Evolutionary conservation across 345 rosid species (phyloP).

Genomic region (Boechera divaricarpa): DNA sequence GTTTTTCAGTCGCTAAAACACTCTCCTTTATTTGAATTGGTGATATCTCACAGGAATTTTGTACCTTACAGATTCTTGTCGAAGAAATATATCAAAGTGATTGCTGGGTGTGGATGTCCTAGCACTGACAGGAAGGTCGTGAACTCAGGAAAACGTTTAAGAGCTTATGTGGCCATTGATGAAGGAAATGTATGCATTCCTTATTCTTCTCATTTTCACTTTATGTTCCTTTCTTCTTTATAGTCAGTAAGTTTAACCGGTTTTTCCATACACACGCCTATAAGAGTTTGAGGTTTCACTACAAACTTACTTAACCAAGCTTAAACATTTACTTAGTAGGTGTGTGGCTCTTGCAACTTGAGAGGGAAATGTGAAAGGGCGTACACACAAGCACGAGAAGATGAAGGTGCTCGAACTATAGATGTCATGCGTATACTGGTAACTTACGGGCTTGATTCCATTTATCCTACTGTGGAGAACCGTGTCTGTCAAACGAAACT

Average conservation of each 20-base stretch:
- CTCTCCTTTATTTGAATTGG: not conserved
- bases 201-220: not conserved
- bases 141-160: constrained; percentile 83
- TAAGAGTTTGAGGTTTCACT: constrained; percentile 11
- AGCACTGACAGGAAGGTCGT: constrained; percentile 86
- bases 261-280: not conserved
- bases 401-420: constrained; percentile 71
- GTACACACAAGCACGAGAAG: constrained; percentile 64
- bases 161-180: constrained; percentile 70
- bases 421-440: constrained; percentile 88
- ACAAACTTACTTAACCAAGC: constrained; percentile 23
- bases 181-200: constrained; percentile 71
- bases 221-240: not conserved
- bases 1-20: not conserved
- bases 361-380: constrained; percentile 93
- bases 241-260: not conserved
- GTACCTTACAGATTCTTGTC: constrained; percentile 62
- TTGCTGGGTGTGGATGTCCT: constrained; percentile 86
- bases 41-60: not conserved
- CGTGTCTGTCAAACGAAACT: constrained; percentile 60
- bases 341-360: constrained; percentile 85
- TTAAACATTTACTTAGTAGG: constrained; percentile 52
- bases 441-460: constrained; percentile 66
- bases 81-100: constrained; percentile 68
- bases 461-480: constrained; percentile 60